Percentiles rank a stretch among this genome's conserved stretches.
phyloP scores from a whole-genome alignment of 2,329 filamentous ascomycete species.

The Endoconidiophora laricicola region DNA sequence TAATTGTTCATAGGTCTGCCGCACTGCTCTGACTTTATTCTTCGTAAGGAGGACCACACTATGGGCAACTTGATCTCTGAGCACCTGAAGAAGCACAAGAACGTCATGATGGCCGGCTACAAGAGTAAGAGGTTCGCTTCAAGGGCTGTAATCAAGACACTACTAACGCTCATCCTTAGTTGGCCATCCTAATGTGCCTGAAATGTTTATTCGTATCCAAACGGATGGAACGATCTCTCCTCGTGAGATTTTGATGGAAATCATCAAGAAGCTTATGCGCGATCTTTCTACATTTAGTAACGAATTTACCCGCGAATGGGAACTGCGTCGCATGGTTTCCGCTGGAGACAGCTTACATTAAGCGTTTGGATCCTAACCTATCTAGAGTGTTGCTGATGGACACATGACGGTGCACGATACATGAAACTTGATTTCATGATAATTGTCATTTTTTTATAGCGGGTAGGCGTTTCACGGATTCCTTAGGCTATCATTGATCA shows the following conservation, averaged over 20 bases:
- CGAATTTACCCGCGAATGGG: constrained; percentile 85
- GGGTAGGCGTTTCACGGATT: background rate
- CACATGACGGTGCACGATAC: too few species aligned
- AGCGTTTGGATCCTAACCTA: background rate
- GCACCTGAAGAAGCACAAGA: constrained; percentile 67
- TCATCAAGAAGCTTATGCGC: constrained; percentile 67
- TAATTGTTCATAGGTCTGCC: constrained; percentile 51
- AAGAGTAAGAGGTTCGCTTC: constrained; percentile 40
- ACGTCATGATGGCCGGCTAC: constrained; percentile 85
- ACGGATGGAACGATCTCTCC: constrained; percentile 79
- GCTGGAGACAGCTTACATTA: constrained; percentile 32
- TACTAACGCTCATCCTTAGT: constrained; percentile 22
- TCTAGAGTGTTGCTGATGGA: background rate
- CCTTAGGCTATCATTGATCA: too few species aligned
- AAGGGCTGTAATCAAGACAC: background rate
- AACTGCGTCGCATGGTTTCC: constrained; percentile 70
- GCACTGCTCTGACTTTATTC: constrained; percentile 85
- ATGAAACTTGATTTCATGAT: too few species aligned
- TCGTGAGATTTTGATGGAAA: constrained; percentile 70
- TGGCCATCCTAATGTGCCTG: constrained; percentile 42
- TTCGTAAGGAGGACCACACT: constrained; percentile 95
- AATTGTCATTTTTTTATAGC: background rate
- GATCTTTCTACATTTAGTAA: constrained; percentile 66
- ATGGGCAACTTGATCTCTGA: constrained; percentile 78
- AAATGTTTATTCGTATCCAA: constrained; percentile 61